phyloP scores from a whole-genome alignment of 805 yeast genomes.

The Cyberlindnera americana region DNA sequence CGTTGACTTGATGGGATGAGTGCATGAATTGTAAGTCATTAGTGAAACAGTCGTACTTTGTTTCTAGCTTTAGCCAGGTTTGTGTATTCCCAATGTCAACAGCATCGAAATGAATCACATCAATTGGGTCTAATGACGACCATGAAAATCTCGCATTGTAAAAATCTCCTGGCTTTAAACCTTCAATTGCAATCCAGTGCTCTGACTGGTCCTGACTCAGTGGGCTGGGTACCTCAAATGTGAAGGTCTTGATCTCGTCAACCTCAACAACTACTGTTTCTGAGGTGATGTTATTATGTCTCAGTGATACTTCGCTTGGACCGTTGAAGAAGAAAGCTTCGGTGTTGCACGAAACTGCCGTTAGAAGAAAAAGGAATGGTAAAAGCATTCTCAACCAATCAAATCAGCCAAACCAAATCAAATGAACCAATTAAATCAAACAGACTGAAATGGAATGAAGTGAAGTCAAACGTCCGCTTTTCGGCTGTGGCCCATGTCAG shows the following conservation, averaged over 20 bases:
- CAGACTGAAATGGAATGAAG: too few relatives aligned
- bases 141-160: conserved; percentile 23
- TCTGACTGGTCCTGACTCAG: background rate
- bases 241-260: conserved; percentile 1
- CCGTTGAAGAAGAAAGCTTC: conserved; percentile 21
- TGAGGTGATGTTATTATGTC: conserved; percentile 1
- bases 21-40: conserved; percentile 13
- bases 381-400: too few relatives aligned
- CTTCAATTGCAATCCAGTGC: conserved; percentile 8
- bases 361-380: background rate
- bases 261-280: background rate
- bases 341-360: conserved; percentile 14
- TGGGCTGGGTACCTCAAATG: conserved; percentile 12
- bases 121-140: conserved; percentile 25
- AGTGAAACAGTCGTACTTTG: conserved; percentile 18
- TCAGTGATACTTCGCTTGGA: background rate
- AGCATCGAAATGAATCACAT: conserved; percentile 15
- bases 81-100: conserved; percentile 1
- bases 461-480: too few relatives aligned
- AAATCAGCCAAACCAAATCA: too few relatives aligned
- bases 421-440: too few relatives aligned
- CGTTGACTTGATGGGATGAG: conserved; percentile 2
- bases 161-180: background rate
- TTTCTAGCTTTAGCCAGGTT: conserved; percentile 8
- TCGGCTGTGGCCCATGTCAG: too few relatives aligned